phyloP scores from a whole-genome alignment of 2,329 filamentous ascomycete genomes.

The Bipolaris victoriae region DNA sequence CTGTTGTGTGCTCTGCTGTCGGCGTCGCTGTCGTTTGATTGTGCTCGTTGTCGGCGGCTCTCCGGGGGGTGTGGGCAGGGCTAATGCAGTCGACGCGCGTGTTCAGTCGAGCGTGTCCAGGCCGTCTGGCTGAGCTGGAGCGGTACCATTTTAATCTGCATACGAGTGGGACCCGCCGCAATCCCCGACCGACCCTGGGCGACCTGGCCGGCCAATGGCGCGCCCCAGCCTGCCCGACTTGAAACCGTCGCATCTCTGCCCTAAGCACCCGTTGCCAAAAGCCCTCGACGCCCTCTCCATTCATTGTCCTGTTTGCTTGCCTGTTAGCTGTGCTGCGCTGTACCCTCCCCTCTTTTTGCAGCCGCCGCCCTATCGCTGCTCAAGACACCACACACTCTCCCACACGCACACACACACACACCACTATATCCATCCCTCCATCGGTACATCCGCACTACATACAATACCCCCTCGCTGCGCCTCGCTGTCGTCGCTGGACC shows the following conservation, averaged over 20 bases:
- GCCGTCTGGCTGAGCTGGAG: constrained; percentile 31
- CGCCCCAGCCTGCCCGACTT: constrained; percentile 18
- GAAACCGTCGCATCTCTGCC: constrained; percentile 33
- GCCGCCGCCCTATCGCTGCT: constrained; percentile 16
- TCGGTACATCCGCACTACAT: background rate
- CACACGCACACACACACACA: background rate
- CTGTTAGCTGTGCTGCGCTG: constrained; percentile 7
- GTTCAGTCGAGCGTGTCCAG: constrained; percentile 15
- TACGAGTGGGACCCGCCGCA: constrained; percentile 17
- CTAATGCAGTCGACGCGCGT: constrained; percentile 23
- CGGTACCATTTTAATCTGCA: constrained; percentile 31
- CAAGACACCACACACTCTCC: too few species aligned
- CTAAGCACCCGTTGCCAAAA: constrained; percentile 21
- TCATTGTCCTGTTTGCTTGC: constrained; percentile 4
- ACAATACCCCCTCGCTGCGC: constrained; percentile 8
- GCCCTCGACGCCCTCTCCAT: constrained; percentile 23
- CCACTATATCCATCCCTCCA: background rate
- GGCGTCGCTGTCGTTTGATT: too few species aligned
- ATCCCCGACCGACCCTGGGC: constrained; percentile 19
- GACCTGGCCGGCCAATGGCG: constrained; percentile 20
- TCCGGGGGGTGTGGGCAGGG: background rate
- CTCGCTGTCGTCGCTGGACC: constrained; percentile 13
- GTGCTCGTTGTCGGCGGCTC: background rate
- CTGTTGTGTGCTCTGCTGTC: too few species aligned
- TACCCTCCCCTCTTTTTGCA: constrained; percentile 8